Conservation (phyloP, 148 eudicot genomes). For the Tetragonia tetragonoides region DNA sequence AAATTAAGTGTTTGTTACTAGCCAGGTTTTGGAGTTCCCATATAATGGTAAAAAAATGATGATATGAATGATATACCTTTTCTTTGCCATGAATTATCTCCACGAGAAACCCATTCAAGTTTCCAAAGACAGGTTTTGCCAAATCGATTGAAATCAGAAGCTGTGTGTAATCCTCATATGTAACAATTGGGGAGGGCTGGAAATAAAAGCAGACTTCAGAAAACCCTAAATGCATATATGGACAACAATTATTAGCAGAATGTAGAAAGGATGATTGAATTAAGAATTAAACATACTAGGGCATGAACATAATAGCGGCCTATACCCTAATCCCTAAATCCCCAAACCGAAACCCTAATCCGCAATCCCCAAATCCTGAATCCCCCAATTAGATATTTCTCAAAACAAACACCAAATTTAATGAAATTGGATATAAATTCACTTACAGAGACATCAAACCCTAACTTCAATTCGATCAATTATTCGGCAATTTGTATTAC, state of each 20-base stretch:
- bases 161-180: slow-evolving; percentile 96
- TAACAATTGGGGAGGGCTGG: slow-evolving; percentile 94
- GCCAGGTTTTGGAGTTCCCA: slow-evolving; percentile 8
- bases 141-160: slow-evolving; percentile 96
- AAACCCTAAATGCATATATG: not conserved
- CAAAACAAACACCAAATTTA: not conserved
- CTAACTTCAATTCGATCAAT: slow-evolving; percentile 77
- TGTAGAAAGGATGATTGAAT: not conserved
- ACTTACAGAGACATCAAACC: slow-evolving; percentile 66
- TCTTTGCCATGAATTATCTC: slow-evolving; percentile 91
- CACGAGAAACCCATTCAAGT: slow-evolving; percentile 99
- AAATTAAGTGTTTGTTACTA: slow-evolving; percentile 15
- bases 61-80: slow-evolving; percentile 58
- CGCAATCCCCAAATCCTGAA: not conserved
- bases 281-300: no score
- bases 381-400: not conserved
- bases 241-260: not conserved
- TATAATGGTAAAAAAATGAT: no score
- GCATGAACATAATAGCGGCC: not conserved
- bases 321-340: no score
- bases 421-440: no score
- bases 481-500: slow-evolving; percentile 62
- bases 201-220: slow-evolving; percentile 29
- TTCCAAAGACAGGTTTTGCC: slow-evolving; percentile 93
- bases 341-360: slow-evolving; percentile 20